These are phyloP conservation scores for Leucocoprinus sp. DNA, from an alignment of 768 basidiomycete species.

Conservation along the genomic window DNA sequence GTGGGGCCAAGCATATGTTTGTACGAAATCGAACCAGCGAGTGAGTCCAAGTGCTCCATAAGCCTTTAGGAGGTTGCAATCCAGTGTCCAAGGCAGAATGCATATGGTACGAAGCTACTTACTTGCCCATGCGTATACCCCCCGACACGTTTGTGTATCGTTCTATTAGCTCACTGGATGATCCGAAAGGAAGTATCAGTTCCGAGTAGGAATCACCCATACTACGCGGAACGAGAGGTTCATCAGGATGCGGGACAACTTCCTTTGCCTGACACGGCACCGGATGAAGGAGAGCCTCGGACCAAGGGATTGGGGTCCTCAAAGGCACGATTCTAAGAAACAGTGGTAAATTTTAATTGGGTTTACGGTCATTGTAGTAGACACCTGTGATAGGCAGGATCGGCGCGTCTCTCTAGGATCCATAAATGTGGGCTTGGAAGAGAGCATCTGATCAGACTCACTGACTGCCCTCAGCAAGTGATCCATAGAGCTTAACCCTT, in stretches of 20 bases:
- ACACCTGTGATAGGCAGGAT: conserved; percentile 47
- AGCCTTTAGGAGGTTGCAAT: conserved; percentile 28
- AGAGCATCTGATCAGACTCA: conserved; percentile 26
- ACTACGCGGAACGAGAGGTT: conserved; percentile 33
- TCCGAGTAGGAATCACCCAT: conserved; percentile 74
- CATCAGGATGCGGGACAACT: conserved; percentile 14
- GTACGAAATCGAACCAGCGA: conserved; percentile 81
- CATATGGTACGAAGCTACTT: conserved; percentile 13
- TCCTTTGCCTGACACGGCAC: conserved; percentile 15
- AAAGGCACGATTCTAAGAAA: conserved; percentile 44
- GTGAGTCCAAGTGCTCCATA: conserved; percentile 75
- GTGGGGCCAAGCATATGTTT: conserved; percentile 70
- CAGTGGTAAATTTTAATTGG: not conserved
- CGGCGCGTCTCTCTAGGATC: conserved; percentile 36
- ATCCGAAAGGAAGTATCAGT: conserved; percentile 54
- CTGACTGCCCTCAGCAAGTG: conserved; percentile 45
- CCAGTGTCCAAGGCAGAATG: not conserved
- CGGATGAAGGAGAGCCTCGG: conserved; percentile 45
- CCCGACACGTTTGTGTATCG: conserved; percentile 66
- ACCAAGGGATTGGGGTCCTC: conserved; percentile 47
- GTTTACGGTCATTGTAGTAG: conserved; percentile 6
- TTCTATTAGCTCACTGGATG: conserved; percentile 50
- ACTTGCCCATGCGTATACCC: conserved; percentile 63
- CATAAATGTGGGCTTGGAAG: not conserved
- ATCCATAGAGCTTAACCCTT: conserved; percentile 54